These are phyloP conservation scores for Durusdinium trenchii DNA, from an alignment of 73 alveolate genomes.

Conservation along the genomic window DNA sequence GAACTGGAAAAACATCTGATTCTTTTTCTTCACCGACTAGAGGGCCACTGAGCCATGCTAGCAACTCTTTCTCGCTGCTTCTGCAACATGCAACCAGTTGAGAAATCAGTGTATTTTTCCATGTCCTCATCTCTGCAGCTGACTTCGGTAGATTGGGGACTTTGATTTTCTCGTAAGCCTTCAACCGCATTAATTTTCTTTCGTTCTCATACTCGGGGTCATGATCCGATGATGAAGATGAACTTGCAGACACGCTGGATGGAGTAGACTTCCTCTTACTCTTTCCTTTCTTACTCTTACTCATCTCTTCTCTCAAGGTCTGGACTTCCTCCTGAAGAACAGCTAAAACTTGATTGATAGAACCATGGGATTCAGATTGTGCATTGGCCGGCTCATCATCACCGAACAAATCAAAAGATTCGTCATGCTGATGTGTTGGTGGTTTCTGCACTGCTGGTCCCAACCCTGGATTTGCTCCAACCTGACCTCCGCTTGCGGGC, in stretches of 20 bases:
- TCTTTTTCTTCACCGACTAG: neutral
- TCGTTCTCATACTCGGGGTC: conserved; percentile 29
- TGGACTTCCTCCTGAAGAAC: conserved; percentile 42
- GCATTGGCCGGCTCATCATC: neutral
- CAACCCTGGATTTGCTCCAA: neutral
- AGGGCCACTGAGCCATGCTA: neutral
- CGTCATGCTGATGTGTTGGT: neutral
- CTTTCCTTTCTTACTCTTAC: neutral
- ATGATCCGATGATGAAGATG: neutral
- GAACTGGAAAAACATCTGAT: neutral
- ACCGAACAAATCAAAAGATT: neutral
- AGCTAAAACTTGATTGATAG: neutral
- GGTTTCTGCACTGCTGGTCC: neutral
- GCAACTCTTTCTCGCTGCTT: conserved; percentile 7
- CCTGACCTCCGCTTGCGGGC: conserved; percentile 14
- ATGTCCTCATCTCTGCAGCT: conserved; percentile 22
- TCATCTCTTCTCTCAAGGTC: conserved; percentile 15
- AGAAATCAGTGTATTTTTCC: neutral
- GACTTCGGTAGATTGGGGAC: neutral
- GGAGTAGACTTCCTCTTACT: neutral
- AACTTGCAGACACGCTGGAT: neutral
- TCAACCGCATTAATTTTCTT: neutral
- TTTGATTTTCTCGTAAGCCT: conserved; percentile 25
- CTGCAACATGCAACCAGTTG: neutral
- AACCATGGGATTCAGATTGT: conserved; percentile 8